A percentile compares a stretch with the other conserved stretches of the same genome.
phyloP scores from a whole-genome alignment of 2,329 filamentous ascomycete species.

The Aureobasidium melanogenum region DNA sequence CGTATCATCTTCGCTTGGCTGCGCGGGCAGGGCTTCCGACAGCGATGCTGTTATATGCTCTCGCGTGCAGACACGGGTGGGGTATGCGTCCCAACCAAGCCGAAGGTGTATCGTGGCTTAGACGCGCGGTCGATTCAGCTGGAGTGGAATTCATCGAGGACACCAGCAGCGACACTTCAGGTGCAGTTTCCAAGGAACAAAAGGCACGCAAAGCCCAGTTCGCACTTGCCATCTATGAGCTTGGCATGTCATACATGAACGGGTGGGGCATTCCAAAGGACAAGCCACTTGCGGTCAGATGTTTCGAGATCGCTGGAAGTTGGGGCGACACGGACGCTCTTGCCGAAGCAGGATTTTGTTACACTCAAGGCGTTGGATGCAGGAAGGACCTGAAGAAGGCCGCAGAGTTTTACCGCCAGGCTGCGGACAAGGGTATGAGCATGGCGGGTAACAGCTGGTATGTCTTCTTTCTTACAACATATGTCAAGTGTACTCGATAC shows the following conservation, averaged over 20 bases:
- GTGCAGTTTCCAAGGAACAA: conserved; percentile 41
- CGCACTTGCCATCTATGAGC: conserved; percentile 88
- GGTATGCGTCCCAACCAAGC: conserved; percentile 87
- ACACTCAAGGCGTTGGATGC: conserved; percentile 83
- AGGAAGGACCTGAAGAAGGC: conserved; percentile 96
- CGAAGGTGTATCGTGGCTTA: conserved; percentile 86
- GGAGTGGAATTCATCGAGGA: conserved; percentile 77
- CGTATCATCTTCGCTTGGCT: conserved; percentile 87
- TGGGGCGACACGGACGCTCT: conserved; percentile 96
- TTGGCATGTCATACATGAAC: conserved; percentile 95
- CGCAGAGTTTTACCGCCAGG: conserved; percentile 80
- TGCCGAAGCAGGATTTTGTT: conserved; percentile 91
- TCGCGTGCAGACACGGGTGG: conserved; percentile 95
- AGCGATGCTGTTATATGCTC: conserved; percentile 89
- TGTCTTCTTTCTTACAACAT: conserved; percentile 29
- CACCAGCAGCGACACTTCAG: conserved; percentile 42
- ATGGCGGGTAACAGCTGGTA: conserved; percentile 99
- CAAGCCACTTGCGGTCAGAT: conserved; percentile 75
- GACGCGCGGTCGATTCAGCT: conserved; percentile 79
- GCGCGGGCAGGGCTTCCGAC: conserved; percentile 80
- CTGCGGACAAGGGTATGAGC: conserved; percentile 86
- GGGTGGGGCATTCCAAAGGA: conserved; percentile 97
- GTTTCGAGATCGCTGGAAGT: conserved; percentile 89
- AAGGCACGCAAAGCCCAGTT: conserved; percentile 88
- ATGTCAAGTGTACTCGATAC: conserved; percentile 14